A percentile compares a stretch with the other conserved stretches of the same genome.
Conservation (phyloP, 192 early-diverging fungal genomes). For the Backusella psychrophila region DNA sequence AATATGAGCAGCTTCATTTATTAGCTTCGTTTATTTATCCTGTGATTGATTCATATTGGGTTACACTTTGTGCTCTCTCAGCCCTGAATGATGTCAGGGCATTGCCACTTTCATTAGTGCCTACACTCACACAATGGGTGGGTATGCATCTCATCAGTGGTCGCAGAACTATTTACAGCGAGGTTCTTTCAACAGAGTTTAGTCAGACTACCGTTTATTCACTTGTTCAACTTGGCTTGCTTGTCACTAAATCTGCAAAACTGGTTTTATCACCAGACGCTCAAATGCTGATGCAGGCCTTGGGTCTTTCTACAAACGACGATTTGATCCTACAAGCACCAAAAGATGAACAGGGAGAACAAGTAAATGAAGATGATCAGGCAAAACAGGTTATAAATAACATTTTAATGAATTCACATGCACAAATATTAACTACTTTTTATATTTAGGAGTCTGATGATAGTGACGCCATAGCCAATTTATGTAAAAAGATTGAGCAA, state of each 20-base stretch:
- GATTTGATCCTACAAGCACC: not conserved
- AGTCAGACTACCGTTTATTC: not conserved
- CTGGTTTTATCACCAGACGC: conserved; percentile 18
- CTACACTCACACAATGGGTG: conserved; percentile 11
- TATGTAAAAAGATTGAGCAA: conserved; percentile 13
- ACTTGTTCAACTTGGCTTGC: not conserved
- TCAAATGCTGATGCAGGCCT: conserved; percentile 15
- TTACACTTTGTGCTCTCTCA: conserved; percentile 10
- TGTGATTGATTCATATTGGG: conserved; percentile 14
- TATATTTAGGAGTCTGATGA: not conserved
- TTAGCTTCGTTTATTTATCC: conserved; percentile 19
- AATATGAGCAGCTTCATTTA: conserved; percentile 10
- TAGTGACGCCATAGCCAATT: conserved; percentile 1
- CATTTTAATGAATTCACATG: not conserved
- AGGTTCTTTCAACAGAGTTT: conserved; percentile 20
- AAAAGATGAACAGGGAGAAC: not conserved
- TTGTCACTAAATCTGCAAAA: conserved; percentile 10
- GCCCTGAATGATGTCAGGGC: not conserved
- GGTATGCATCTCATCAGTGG: conserved; percentile 21
- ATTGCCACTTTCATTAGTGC: conserved; percentile 7
- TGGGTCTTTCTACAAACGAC: conserved; percentile 15
- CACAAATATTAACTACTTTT: not conserved
- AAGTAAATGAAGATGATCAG: not conserved
- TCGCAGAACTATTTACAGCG: conserved; percentile 13
- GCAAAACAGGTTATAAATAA: not conserved